Evolutionary conservation across 306 rosid genomes (phyloP).

Genomic region (Prunus mume): DNA sequence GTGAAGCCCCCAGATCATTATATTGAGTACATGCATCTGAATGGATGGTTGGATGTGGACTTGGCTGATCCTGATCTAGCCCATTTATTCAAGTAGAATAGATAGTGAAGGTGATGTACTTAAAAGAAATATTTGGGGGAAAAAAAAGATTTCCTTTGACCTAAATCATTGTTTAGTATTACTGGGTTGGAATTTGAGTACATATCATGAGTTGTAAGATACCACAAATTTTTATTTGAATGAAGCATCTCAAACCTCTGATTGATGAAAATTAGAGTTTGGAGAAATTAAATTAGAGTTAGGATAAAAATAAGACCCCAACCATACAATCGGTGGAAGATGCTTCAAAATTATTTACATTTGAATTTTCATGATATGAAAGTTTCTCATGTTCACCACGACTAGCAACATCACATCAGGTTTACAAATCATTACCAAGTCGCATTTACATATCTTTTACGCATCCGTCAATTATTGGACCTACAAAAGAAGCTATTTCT

Average conservation of each 20-base stretch:
- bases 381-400: too few species aligned
- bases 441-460: too few species aligned
- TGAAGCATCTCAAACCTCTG: neutral
- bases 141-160: neutral
- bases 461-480: too few species aligned
- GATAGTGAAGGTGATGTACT: slow-evolving; percentile 6
- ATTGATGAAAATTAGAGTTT: too few species aligned
- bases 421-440: too few species aligned
- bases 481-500: too few species aligned
- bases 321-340: too few species aligned
- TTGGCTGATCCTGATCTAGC: slow-evolving; percentile 66
- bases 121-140: neutral
- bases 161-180: neutral
- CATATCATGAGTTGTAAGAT: neutral
- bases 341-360: too few species aligned
- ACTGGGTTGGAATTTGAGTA: neutral
- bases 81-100: slow-evolving; percentile 50
- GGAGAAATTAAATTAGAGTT: too few species aligned
- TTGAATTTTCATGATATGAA: too few species aligned
- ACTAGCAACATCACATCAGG: too few species aligned
- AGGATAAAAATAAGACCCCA: too few species aligned
- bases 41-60: slow-evolving; percentile 69
- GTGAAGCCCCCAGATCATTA: slow-evolving; percentile 70
- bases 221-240: neutral
- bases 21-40: slow-evolving; percentile 63